Conservation (phyloP, 1,284 basidiomycete species). For the Athelia sp. region DNA sequence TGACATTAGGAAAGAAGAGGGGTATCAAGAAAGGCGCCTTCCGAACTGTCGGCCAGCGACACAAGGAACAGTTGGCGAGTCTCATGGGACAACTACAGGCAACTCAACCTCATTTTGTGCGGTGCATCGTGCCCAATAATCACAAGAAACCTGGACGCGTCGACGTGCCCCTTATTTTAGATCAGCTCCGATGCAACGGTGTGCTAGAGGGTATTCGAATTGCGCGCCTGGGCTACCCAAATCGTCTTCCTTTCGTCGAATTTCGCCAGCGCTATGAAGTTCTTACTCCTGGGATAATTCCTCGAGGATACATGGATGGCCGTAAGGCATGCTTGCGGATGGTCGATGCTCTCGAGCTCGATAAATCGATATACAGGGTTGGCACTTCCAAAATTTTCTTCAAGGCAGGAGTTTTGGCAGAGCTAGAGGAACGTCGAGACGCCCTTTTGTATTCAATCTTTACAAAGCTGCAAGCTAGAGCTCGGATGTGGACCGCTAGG, state of each 20-base stretch:
- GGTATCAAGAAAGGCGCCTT: conserved; percentile 93
- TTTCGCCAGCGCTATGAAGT: conserved; percentile 98
- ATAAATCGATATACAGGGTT: conserved; percentile 83
- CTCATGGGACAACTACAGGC: conserved; percentile 90
- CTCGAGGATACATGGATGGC: conserved; percentile 95
- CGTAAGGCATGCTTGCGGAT: conserved; percentile 93
- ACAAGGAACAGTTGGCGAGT: conserved; percentile 93
- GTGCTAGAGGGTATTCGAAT: conserved; percentile 99
- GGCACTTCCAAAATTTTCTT: conserved; percentile 99
- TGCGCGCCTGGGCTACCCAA: conserved; percentile 95
- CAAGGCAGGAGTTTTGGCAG: conserved; percentile 98
- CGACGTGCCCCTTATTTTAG: conserved; percentile 92
- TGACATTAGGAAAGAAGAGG: conserved; percentile 68
- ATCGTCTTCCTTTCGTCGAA: conserved; percentile 94
- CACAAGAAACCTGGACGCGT: conserved; percentile 91
- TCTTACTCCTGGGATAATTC: conserved; percentile 89
- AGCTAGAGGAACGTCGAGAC: conserved; percentile 93
- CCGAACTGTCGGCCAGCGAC: conserved; percentile 91
- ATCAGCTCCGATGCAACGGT: conserved; percentile 98
- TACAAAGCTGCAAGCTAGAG: conserved; percentile 81
- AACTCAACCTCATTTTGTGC: conserved; percentile 97
- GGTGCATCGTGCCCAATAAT: conserved; percentile 96
- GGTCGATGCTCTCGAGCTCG: conserved; percentile 86
- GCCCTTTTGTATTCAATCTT: conserved; percentile 86
- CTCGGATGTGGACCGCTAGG: conserved; percentile 82